These are phyloP conservation scores for Choanephora cucurbitarum DNA, from an alignment of 371 early-diverging fungal species.

Conservation along the genomic window DNA sequence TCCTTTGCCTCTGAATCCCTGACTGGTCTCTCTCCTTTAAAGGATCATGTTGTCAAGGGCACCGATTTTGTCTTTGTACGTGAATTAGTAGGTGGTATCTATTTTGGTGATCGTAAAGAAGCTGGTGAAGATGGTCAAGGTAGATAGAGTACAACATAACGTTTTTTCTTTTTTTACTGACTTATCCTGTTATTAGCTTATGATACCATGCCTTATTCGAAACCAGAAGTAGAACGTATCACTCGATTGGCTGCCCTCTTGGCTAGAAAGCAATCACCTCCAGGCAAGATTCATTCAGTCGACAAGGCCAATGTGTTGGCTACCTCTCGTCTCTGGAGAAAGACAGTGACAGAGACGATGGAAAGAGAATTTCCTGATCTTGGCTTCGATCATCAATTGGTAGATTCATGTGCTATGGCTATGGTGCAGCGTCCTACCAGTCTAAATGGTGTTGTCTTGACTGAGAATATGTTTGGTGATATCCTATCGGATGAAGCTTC, in stretches of 20 bases:
- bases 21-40: slow-evolving; percentile 83
- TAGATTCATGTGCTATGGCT: slow-evolving; percentile 97
- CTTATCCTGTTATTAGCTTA: slow-evolving; percentile 50
- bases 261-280: slow-evolving; percentile 76
- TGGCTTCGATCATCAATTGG: slow-evolving; percentile 82
- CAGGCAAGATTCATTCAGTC: slow-evolving; percentile 87
- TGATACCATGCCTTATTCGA: slow-evolving; percentile 92
- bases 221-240: slow-evolving; percentile 88
- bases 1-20: slow-evolving; percentile 89
- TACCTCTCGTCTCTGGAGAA: slow-evolving; percentile 95
- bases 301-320: slow-evolving; percentile 99
- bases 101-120: slow-evolving; percentile 94
- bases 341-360: slow-evolving; percentile 86
- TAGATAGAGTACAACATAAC: too few relatives aligned
- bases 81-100: slow-evolving; percentile 96
- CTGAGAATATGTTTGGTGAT: slow-evolving; percentile 99
- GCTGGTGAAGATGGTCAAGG: slow-evolving; percentile 76
- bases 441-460: slow-evolving; percentile 93
- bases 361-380: slow-evolving; percentile 86
- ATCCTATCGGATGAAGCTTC: slow-evolving; percentile 94
- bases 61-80: slow-evolving; percentile 91
- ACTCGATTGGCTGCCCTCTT: slow-evolving; percentile 90
- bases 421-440: slow-evolving; percentile 89
- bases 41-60: slow-evolving; percentile 86
- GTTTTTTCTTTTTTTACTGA: not conserved